Percentiles rank a stretch among this genome's conserved stretches.
Conservation (phyloP, 768 basidiomycete genomes). For the Gymnopilus junonius region DNA sequence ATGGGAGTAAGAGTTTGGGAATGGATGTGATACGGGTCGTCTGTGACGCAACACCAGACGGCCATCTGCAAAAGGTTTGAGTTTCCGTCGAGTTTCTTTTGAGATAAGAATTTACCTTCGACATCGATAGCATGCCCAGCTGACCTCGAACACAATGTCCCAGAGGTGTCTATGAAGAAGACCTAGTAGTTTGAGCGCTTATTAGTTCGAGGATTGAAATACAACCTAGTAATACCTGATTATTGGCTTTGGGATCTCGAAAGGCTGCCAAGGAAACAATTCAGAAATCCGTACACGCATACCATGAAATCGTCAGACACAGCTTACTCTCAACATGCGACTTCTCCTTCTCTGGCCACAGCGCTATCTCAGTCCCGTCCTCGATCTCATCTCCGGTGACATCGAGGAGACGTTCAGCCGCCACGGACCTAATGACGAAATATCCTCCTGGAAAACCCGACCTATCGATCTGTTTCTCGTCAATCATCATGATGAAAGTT, state of each 20-base stretch:
- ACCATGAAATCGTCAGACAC: neutral
- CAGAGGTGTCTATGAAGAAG: conserved; percentile 82
- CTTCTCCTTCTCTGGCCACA: conserved; percentile 76
- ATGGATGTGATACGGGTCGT: conserved; percentile 75
- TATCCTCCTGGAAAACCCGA: conserved; percentile 60
- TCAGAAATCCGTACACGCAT: neutral
- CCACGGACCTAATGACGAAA: conserved; percentile 63
- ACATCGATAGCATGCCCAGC: conserved; percentile 85
- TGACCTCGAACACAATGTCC: conserved; percentile 75
- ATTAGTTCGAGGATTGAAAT: neutral
- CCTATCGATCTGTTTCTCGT: conserved; percentile 31
- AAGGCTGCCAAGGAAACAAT: conserved; percentile 48
- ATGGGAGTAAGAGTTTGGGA: conserved; percentile 79
- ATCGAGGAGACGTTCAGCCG: conserved; percentile 59
- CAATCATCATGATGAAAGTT: conserved; percentile 15
- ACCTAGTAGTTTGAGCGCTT: conserved; percentile 48
- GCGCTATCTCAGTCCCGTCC: conserved; percentile 64
- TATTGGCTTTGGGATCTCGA: conserved; percentile 69
- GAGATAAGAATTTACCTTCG: conserved; percentile 50
- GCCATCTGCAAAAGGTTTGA: conserved; percentile 47
- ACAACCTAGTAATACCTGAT: conserved; percentile 55
- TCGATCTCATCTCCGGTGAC: conserved; percentile 54
- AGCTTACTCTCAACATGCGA: conserved; percentile 78
- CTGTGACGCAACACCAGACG: conserved; percentile 75
- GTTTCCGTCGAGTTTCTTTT: neutral